Evolutionary conservation across 2,329 filamentous ascomycete genomes (phyloP).

Genomic region (Coniella vitis): DNA sequence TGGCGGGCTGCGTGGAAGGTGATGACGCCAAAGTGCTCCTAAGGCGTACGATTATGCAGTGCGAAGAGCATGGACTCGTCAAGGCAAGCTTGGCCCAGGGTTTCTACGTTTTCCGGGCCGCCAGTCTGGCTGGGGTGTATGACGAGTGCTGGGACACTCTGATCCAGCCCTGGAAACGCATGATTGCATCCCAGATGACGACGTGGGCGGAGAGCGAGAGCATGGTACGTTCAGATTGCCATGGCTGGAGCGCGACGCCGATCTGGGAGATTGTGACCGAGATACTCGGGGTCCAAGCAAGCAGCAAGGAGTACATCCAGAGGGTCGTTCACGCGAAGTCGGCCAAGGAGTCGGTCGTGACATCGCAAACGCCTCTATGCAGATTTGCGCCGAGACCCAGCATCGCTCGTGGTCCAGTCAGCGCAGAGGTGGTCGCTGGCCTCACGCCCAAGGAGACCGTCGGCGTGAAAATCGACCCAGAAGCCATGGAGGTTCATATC

Average conservation of each 20-base stretch:
- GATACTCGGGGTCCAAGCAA: constrained; percentile 6
- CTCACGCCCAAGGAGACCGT: too few species aligned
- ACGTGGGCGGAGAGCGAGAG: constrained; percentile 22
- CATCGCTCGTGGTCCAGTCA: neutral
- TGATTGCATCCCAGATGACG: constrained; percentile 21
- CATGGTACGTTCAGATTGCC: constrained; percentile 21
- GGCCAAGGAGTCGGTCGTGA: neutral
- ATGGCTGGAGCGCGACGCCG: constrained; percentile 21
- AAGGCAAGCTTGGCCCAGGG: constrained; percentile 19
- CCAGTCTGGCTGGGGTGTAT: constrained; percentile 19
- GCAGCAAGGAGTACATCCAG: neutral
- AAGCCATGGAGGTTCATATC: too few species aligned
- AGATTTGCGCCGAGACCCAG: neutral
- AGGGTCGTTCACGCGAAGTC: neutral
- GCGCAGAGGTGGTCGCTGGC: neutral
- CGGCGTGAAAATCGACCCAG: too few species aligned
- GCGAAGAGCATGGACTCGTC: constrained; percentile 4
- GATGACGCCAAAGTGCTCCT: constrained; percentile 16
- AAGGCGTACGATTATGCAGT: constrained; percentile 5
- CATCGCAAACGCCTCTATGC: neutral
- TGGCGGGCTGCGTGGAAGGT: constrained; percentile 11
- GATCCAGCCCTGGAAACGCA: constrained; percentile 19
- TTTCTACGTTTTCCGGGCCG: constrained; percentile 21
- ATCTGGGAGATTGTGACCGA: constrained; percentile 20
- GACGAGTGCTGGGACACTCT: constrained; percentile 16